Evolutionary conservation across 345 rosid genomes (phyloP).

Genomic region (Tarenaya hassleriana): DNA sequence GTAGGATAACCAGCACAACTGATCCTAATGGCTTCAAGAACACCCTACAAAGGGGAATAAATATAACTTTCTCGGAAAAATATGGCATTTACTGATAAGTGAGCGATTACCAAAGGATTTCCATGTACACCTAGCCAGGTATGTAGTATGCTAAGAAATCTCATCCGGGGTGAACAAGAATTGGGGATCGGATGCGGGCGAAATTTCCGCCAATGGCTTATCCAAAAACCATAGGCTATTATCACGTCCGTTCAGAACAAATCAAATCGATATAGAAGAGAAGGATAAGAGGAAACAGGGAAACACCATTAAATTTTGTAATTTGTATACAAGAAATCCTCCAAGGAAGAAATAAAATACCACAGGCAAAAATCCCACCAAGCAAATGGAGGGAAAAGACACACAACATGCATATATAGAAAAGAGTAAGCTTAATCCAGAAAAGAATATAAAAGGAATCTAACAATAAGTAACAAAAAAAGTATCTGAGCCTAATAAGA

Average conservation of each 20-base stretch:
- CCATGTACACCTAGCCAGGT: too few species aligned
- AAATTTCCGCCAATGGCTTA: conserved; percentile 4
- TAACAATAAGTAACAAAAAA: conserved; percentile 1
- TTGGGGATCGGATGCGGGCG: conserved; percentile 12
- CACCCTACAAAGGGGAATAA: conserved; percentile 36
- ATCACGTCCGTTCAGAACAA: too few species aligned
- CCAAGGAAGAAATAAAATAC: too few species aligned
- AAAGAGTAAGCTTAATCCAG: neutral
- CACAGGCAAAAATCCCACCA: neutral
- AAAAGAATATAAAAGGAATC: conserved; percentile 6
- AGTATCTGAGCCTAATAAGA: conserved; percentile 12
- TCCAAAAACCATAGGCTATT: too few species aligned
- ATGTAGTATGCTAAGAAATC: neutral
- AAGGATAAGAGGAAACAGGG: too few species aligned
- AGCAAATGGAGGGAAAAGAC: neutral
- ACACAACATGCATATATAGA: neutral
- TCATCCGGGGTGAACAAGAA: conserved; percentile 8
- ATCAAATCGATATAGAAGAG: too few species aligned
- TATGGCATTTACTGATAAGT: conserved; percentile 16
- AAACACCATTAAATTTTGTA: too few species aligned
- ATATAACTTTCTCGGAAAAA: conserved; percentile 11
- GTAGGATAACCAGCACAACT: conserved; percentile 99
- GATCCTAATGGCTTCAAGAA: conserved; percentile 96
- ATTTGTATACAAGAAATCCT: too few species aligned
- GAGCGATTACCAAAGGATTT: neutral